Conservation (phyloP, 345 rosid genomes). For the Excoecaria agallocha region DNA sequence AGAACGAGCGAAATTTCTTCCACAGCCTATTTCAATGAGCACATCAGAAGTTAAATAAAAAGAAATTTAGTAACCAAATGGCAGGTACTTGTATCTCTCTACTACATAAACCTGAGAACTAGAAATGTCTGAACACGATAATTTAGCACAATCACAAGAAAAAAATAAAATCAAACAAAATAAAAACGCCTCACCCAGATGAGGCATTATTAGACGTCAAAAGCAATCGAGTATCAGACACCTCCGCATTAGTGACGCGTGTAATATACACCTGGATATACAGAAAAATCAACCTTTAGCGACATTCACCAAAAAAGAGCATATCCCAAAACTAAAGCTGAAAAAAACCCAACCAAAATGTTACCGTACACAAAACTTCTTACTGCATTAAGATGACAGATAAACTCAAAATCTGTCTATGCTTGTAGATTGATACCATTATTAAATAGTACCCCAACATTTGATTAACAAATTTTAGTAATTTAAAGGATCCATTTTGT, state of each 20-base stretch:
- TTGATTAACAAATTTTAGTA: not conserved
- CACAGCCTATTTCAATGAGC: not conserved
- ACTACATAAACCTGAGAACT: not conserved
- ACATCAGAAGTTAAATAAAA: not conserved
- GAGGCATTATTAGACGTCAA: slow-evolving; percentile 33
- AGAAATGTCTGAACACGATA: not conserved
- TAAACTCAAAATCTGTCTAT: not conserved
- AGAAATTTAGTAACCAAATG: not conserved
- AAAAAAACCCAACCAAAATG: not conserved
- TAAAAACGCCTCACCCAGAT: slow-evolving; percentile 26
- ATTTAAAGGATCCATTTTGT: not conserved
- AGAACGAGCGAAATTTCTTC: not conserved
- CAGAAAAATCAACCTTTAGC: slow-evolving; percentile 12
- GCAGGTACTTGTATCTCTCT: not conserved
- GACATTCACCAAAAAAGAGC: slow-evolving; percentile 6
- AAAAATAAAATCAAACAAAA: not conserved
- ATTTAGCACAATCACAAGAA: not conserved
- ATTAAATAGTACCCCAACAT: not conserved
- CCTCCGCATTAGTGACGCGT: slow-evolving; percentile 37
- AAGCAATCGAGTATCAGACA: slow-evolving; percentile 29
- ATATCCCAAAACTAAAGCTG: not conserved
- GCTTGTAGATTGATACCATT: not conserved
- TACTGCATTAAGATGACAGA: not conserved
- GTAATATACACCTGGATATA: slow-evolving; percentile 43
- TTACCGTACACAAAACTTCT: too few relatives aligned